phyloP scores from a whole-genome alignment of 179 eudicot genomes.

The Spinacia oleracea region DNA sequence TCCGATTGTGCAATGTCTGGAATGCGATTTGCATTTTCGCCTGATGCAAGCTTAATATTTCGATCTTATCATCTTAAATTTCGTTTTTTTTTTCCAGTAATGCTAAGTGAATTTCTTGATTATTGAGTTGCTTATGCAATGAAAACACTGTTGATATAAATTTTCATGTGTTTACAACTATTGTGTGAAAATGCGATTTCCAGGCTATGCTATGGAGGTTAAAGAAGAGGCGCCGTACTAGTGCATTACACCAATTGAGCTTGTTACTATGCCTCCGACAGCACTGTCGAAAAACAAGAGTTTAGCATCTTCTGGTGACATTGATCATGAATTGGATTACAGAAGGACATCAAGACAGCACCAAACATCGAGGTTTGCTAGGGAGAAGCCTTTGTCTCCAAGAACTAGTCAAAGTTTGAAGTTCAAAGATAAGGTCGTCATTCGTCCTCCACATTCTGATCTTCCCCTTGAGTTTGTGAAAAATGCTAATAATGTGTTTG shows the following conservation, averaged over 20 bases:
- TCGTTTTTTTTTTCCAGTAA: no score
- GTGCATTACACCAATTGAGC: background rate
- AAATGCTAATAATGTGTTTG: slow-evolving; percentile 26
- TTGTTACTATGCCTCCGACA: slow-evolving; percentile 30
- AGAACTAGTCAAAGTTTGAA: slow-evolving; percentile 33
- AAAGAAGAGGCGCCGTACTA: slow-evolving; percentile 1
- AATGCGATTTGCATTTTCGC: background rate
- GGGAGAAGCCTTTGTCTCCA: slow-evolving; percentile 39
- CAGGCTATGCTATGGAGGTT: slow-evolving; percentile 19
- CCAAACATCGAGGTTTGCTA: slow-evolving; percentile 42
- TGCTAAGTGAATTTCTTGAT: background rate
- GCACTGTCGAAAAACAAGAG: slow-evolving; percentile 26
- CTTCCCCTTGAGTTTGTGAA: slow-evolving; percentile 36
- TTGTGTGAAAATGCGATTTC: background rate
- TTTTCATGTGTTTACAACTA: background rate
- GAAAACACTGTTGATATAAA: background rate
- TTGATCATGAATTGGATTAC: slow-evolving; percentile 32
- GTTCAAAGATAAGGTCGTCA: slow-evolving; percentile 38
- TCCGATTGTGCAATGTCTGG: background rate
- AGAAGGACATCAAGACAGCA: slow-evolving; percentile 38
- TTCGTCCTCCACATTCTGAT: slow-evolving; percentile 41
- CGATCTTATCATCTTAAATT: background rate
- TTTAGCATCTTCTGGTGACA: slow-evolving; percentile 28
- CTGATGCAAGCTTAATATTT: background rate
- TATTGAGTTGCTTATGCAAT: background rate